Evolutionary conservation across 495 filamentous ascomycete species (phyloP).

Genomic region (Hyaloscypha hepaticicola): DNA sequence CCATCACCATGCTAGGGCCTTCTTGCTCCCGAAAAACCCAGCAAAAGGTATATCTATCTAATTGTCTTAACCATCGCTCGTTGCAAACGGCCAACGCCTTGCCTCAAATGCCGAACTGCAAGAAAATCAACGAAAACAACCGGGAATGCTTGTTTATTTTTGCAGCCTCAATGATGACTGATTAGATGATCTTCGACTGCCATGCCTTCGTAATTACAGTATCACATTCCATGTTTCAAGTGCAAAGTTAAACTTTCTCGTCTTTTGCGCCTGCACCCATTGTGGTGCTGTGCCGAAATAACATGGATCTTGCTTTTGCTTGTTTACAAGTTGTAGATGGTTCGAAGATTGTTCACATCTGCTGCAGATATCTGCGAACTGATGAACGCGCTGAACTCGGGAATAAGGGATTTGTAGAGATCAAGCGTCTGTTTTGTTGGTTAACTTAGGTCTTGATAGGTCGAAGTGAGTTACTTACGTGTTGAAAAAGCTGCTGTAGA

Average conservation of each 20-base stretch:
- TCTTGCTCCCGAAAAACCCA: background rate
- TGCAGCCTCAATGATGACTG: background rate
- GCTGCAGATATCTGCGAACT: conserved; percentile 54
- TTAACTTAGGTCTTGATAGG: background rate
- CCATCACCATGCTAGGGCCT: background rate
- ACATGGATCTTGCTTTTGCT: background rate
- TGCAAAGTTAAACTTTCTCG: background rate
- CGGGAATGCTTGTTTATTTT: background rate
- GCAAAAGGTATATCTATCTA: background rate
- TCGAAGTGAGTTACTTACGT: conserved; percentile 37
- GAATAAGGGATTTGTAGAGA: conserved; percentile 82
- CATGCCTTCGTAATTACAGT: conserved; percentile 14
- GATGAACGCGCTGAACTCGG: conserved; percentile 79
- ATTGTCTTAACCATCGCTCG: background rate
- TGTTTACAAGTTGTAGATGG: conserved; percentile 44
- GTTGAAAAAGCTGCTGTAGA: conserved; percentile 44
- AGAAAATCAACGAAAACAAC: background rate
- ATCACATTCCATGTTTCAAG: background rate
- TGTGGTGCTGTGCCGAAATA: background rate
- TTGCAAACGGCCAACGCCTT: background rate
- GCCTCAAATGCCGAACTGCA: background rate
- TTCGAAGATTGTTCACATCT: conserved; percentile 56
- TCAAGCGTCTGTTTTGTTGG: conserved; percentile 63
- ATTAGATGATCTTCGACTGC: background rate
- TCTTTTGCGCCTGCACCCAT: background rate